phyloP scores from a whole-genome alignment of 805 yeast species.

The Phaffomyces thermotolerans region DNA sequence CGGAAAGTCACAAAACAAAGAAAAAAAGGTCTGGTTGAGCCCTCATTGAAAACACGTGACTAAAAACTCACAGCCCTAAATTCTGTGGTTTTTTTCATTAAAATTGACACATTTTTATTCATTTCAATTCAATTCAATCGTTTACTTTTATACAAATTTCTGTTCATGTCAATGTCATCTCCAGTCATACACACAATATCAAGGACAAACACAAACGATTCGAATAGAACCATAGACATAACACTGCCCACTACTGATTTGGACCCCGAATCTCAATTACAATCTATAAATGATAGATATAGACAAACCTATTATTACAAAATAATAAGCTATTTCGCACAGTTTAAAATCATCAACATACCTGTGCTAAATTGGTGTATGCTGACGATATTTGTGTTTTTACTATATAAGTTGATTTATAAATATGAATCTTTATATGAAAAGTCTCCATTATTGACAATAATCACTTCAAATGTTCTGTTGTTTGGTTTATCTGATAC shows the following conservation, averaged over 20 bases:
- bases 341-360: conserved; percentile 35
- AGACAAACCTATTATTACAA: conserved; percentile 15
- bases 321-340: conserved; percentile 17
- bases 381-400: conserved; percentile 38
- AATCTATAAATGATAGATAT: conserved; percentile 8
- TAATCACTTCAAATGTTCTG: conserved; percentile 71
- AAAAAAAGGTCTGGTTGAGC: too few species aligned
- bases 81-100: too few species aligned
- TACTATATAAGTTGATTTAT: conserved; percentile 47
- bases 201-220: background rate
- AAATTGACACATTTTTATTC: too few species aligned
- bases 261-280: conserved; percentile 1
- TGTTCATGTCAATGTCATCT: background rate
- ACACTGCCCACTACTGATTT: background rate
- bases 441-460: conserved; percentile 63
- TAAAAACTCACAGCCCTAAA: too few species aligned
- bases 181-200: background rate
- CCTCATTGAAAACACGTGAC: too few species aligned
- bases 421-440: conserved; percentile 56
- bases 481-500: conserved; percentile 89
- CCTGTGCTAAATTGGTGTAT: conserved; percentile 53
- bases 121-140: background rate
- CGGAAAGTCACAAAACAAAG: background rate
- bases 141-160: background rate
- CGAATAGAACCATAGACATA: conserved; percentile 1